Conservation (phyloP, 768 basidiomycete species). For the Megacollybia marginata region DNA sequence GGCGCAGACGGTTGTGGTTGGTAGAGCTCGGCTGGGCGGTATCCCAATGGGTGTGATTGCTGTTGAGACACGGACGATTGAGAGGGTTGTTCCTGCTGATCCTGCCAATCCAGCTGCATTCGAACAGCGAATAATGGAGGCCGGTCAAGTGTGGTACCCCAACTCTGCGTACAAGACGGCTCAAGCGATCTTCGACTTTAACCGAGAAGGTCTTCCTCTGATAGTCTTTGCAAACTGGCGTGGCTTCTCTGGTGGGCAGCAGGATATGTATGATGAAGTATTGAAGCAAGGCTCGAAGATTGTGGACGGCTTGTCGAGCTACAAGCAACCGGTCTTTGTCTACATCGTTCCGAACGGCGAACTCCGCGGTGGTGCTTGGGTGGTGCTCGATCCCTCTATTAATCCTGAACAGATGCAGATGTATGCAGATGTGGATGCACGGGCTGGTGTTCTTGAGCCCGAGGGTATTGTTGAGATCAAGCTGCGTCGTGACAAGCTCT, state of each 20-base stretch:
- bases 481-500: slow-evolving; percentile 91
- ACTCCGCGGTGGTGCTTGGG: slow-evolving; percentile 98
- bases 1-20: slow-evolving; percentile 98
- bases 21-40: slow-evolving; percentile 92
- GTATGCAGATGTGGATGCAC: slow-evolving; percentile 94
- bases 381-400: slow-evolving; percentile 96
- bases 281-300: slow-evolving; percentile 98
- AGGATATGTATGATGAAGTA: slow-evolving; percentile 98
- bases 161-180: slow-evolving; percentile 99
- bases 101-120: slow-evolving; percentile 95
- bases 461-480: slow-evolving; percentile 98
- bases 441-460: slow-evolving; percentile 94
- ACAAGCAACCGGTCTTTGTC: slow-evolving; percentile 96
- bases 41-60: slow-evolving; percentile 98
- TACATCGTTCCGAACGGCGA: slow-evolving; percentile 99
- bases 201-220: slow-evolving; percentile 91
- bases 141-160: slow-evolving; percentile 99
- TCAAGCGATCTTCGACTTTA: slow-evolving; percentile 98
- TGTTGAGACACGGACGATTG: slow-evolving; percentile 95
- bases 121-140: slow-evolving; percentile 98
- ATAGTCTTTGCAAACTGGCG: slow-evolving; percentile 99
- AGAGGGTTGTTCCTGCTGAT: slow-evolving; percentile 94
- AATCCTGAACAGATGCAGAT: slow-evolving; percentile 98
- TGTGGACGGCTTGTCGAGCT: slow-evolving; percentile 93
- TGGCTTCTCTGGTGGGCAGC: slow-evolving; percentile 99